Conservation (phyloP, 768 basidiomycete species). For the Russula virescens region DNA sequence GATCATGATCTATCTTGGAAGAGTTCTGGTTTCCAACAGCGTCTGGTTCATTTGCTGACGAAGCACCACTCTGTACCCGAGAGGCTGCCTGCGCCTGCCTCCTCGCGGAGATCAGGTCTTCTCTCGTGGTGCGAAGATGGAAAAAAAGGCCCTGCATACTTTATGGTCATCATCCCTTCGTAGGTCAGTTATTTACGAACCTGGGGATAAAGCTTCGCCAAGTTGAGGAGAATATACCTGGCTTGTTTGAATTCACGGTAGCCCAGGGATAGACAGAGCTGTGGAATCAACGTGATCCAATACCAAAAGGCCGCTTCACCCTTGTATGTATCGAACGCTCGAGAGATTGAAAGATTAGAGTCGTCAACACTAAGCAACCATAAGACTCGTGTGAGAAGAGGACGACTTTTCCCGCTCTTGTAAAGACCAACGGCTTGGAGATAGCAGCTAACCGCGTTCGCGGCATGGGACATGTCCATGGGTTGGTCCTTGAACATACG, state of each 20-base stretch:
- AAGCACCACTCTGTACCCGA: slow-evolving; percentile 26
- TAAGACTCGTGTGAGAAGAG: slow-evolving; percentile 85
- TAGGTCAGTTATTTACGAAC: slow-evolving; percentile 34
- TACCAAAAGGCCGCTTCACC: slow-evolving; percentile 97
- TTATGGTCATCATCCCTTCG: neutral
- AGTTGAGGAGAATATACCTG: slow-evolving; percentile 77
- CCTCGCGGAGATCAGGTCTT: slow-evolving; percentile 53
- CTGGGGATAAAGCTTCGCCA: slow-evolving; percentile 92
- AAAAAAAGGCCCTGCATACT: slow-evolving; percentile 82
- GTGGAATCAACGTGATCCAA: slow-evolving; percentile 97
- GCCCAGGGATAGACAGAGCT: slow-evolving; percentile 82
- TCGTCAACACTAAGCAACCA: slow-evolving; percentile 97
- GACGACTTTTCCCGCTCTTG: slow-evolving; percentile 89
- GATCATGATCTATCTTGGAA: slow-evolving; percentile 10
- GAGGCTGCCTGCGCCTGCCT: slow-evolving; percentile 38
- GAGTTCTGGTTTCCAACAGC: slow-evolving; percentile 8
- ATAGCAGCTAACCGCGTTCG: slow-evolving; percentile 94
- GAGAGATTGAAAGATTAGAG: slow-evolving; percentile 56
- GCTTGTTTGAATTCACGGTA: slow-evolving; percentile 93
- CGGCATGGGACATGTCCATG: slow-evolving; percentile 66
- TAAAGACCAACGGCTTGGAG: slow-evolving; percentile 94
- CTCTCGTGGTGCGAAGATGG: slow-evolving; percentile 78
- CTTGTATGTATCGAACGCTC: slow-evolving; percentile 90
- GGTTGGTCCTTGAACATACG: slow-evolving; percentile 86
- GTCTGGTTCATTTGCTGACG: slow-evolving; percentile 15